Evolutionary conservation across 78 protist genomes (phyloP), one percentile per base, ranked within the genome.

Genomic region (Planoprotostelium fungivorum): DNA sequence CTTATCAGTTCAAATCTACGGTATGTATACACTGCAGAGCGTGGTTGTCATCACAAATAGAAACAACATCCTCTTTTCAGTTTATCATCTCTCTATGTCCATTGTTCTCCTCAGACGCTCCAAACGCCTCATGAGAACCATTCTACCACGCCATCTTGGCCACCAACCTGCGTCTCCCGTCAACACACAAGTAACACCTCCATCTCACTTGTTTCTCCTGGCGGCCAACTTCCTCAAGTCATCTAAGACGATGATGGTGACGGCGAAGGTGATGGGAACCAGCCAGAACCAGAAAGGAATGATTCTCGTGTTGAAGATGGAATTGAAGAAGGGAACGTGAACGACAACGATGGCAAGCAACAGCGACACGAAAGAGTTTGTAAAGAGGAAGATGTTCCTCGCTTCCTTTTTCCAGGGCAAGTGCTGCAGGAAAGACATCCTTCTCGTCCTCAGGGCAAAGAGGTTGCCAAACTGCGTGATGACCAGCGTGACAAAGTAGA

Each of bases 211-310:
- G 31, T 5, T 51, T 51, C 73, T 51, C 16, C 73, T 51, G 73
- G 73, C 93, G 35, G 90, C n/a, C 23, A 39, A 38, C 91, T 95
- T 95, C 35, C 97, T 89, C 84, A 38, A 35, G 85, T 97, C 98
- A 34, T 95, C 97, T 88, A 94, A 93, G n/a, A 89, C 0, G 83
- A 97, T 1, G 86, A 97, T 94, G 35, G 91, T 5, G 73, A 94
- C 5, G n/a, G 96, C 84, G 90, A 94, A 97, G 36, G 98, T 96
- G 36, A 96, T 0, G 86, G 97, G 97, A 34, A 95, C 86, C 29
- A 96, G 84, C 97, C 97, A 92, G 83, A 83, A 89, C 35, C 85
- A 83, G 38, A 37, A 35, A 0, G 91, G 91, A 1, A 92, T 88
- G 36, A 38, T 84, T 10, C 94, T 88, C 25, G 94, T 92, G 10